Conservation (phyloP, 345 rosid species). For the Populus euphratica region DNA sequence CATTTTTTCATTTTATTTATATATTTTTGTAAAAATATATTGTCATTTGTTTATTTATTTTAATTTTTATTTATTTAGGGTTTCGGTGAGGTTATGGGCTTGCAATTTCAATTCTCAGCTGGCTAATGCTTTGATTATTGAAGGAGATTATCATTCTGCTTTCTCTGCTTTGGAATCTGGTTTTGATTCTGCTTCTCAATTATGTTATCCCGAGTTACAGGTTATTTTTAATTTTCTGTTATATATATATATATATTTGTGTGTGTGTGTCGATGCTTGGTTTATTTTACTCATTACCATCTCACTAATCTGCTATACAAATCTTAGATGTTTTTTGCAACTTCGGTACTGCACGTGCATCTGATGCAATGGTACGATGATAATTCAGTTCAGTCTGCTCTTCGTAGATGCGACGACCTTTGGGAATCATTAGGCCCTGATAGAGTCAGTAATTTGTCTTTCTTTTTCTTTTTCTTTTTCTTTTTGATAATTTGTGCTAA, state of each 20-base stretch:
- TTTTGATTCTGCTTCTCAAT: slow-evolving; percentile 51
- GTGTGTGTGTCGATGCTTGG: neutral
- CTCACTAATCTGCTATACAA: neutral
- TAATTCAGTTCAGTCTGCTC: slow-evolving; percentile 60
- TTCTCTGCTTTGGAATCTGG: slow-evolving; percentile 69
- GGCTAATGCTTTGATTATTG: slow-evolving; percentile 74
- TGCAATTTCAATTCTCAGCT: slow-evolving; percentile 97
- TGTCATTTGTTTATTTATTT: neutral
- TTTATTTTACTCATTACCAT: neutral
- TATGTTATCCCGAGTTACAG: slow-evolving; percentile 74
- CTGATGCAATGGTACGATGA: slow-evolving; percentile 90
- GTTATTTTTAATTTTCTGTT: slow-evolving; percentile 24
- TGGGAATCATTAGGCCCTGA: slow-evolving; percentile 70
- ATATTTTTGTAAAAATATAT: neutral
- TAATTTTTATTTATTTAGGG: slow-evolving; percentile 16
- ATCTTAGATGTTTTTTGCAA: slow-evolving; percentile 81
- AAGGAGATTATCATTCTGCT: slow-evolving; percentile 72
- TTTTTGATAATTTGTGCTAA: neutral
- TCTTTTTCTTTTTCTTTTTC: neutral
- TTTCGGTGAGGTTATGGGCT: slow-evolving; percentile 66
- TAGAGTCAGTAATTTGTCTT: slow-evolving; percentile 45
- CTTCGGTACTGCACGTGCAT: slow-evolving; percentile 81
- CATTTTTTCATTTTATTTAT: neutral
- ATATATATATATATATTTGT: neutral
- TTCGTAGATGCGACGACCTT: slow-evolving; percentile 59